These are phyloP conservation scores for Aspergillus bertholletiae DNA, from an alignment of 495 filamentous ascomycete genomes.

Conservation along the genomic window DNA sequence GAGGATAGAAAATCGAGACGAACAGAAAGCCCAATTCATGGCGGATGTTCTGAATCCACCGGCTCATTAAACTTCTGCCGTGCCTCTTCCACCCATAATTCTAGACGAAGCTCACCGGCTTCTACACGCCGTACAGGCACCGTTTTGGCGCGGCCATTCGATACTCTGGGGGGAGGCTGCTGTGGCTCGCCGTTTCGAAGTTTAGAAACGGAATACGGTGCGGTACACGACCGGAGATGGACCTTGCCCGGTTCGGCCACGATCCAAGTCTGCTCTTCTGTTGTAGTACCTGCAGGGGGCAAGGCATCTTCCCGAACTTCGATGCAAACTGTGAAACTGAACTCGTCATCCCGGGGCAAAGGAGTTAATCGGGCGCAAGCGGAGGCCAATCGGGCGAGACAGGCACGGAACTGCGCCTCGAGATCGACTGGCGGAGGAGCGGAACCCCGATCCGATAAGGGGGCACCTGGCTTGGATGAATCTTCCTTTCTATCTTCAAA, in stretches of 20 bases:
- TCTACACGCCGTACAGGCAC: slow-evolving; percentile 53
- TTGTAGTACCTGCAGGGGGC: slow-evolving; percentile 67
- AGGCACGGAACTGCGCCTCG: slow-evolving; percentile 69
- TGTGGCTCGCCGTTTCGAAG: slow-evolving; percentile 34
- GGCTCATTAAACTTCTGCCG: slow-evolving; percentile 52
- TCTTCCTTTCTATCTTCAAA: slow-evolving; percentile 49
- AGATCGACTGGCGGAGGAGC: slow-evolving; percentile 52
- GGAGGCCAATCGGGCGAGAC: slow-evolving; percentile 45
- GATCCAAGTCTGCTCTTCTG: slow-evolving; percentile 50
- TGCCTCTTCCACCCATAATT: slow-evolving; percentile 56
- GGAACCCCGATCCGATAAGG: slow-evolving; percentile 30
- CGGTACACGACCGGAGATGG: slow-evolving; percentile 42
- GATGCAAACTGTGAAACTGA: slow-evolving; percentile 83
- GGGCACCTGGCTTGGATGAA: slow-evolving; percentile 36
- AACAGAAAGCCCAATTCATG: slow-evolving; percentile 23
- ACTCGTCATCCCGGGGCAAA: slow-evolving; percentile 63
- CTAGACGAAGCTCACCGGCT: slow-evolving; percentile 50
- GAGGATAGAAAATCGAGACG: slow-evolving; percentile 12
- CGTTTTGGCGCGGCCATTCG: slow-evolving; percentile 47
- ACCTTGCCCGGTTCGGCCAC: slow-evolving; percentile 50
- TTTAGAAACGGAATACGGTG: slow-evolving; percentile 45
- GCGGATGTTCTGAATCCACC: slow-evolving; percentile 40
- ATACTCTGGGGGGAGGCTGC: slow-evolving; percentile 35
- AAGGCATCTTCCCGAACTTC: slow-evolving; percentile 73
- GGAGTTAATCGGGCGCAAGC: slow-evolving; percentile 58